Percentiles rank a stretch among this genome's conserved stretches.
Evolutionary conservation across 495 filamentous ascomycete genomes (phyloP).

Genomic region (Cercophora scortea): DNA sequence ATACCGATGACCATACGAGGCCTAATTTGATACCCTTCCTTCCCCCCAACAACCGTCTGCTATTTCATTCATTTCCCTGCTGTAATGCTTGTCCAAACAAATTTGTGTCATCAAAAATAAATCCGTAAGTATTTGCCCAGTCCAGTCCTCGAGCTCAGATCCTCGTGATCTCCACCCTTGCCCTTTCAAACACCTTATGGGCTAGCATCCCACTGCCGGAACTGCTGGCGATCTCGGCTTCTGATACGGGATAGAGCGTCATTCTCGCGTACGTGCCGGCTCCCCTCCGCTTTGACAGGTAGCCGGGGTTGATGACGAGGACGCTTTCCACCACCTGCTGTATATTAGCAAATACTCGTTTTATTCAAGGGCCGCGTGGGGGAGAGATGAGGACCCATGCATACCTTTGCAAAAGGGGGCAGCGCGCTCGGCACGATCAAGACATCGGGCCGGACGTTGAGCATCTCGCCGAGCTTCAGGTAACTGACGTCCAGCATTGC

Average conservation of each 20-base stretch:
- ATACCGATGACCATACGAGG: background rate
- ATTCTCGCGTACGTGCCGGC: slow-evolving; percentile 76
- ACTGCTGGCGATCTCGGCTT: slow-evolving; percentile 37
- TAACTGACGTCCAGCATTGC: slow-evolving; percentile 74
- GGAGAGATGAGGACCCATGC: slow-evolving; percentile 10
- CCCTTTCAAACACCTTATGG: slow-evolving; percentile 72
- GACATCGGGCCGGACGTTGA: slow-evolving; percentile 77
- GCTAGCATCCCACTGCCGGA: slow-evolving; percentile 39
- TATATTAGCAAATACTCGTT: slow-evolving; percentile 10
- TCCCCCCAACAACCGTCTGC: background rate
- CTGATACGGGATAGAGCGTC: slow-evolving; percentile 57
- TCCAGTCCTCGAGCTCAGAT: slow-evolving; percentile 42
- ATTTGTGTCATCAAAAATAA: background rate
- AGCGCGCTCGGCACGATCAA: slow-evolving; percentile 76
- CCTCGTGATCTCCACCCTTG: slow-evolving; percentile 75
- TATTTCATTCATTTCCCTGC: too few species aligned
- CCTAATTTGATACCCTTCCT: too few species aligned
- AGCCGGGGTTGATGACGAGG: slow-evolving; percentile 79
- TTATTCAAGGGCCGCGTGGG: background rate
- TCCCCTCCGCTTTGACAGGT: slow-evolving; percentile 70
- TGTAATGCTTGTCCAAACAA: background rate
- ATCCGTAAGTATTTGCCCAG: too few species aligned
- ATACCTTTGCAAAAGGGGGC: slow-evolving; percentile 79
- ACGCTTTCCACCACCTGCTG: slow-evolving; percentile 75
- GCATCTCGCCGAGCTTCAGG: slow-evolving; percentile 82